Base-by-base conservation (phyloP, 441 rosid genomes). In the Adansonia gregorii region DNA sequence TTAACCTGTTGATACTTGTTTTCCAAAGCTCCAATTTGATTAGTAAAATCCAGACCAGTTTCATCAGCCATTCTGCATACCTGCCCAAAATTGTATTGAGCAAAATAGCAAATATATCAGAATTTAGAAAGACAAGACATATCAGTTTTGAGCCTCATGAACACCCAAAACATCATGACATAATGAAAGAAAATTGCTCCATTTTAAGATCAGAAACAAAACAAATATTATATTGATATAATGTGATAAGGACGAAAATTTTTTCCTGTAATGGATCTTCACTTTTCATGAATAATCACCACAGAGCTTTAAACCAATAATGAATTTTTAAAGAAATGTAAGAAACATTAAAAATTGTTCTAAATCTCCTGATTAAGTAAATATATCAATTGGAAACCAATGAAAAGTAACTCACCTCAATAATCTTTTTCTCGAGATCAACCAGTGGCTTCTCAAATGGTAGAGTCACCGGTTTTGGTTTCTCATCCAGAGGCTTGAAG, bases 51-150 rank as follows among this genome's bases (percentile, higher is more conserved):
- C 87, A 95, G 81, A 8, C 97, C 97, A n/a, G 97, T 93, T 78
- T 93, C 97, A 59, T 85, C 81, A 8, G 98, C 98, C 99, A 92
- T 92, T 89, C 92, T 92, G 87, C 90, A 84, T 82, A 95, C 95
- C 99, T 95, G 86, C 86, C 48, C 15, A 10, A 72, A 35, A 54
- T n/a, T 35, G 43, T 3, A 70, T 31, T n/a, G 24, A 24, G 59
- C 60, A 70, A 70, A 49, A 70, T 8, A 70, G 8, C 20, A 69
- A 68, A 22, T 11, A 19, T 49, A 12, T 49, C 14, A 69, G 59
- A 48, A 69, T 61, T 15, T 61, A 61, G 66, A 11, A 31, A 69
- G 43, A n/a, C 59, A 14, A 4, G 12, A 67, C 55, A 12, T 69
- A 60, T 70, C 46, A 15, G 19, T 27, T 51, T 14, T 51, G 45